phyloP scores from a whole-genome alignment of 345 rosid genomes.

The Eutrema japonicum region DNA sequence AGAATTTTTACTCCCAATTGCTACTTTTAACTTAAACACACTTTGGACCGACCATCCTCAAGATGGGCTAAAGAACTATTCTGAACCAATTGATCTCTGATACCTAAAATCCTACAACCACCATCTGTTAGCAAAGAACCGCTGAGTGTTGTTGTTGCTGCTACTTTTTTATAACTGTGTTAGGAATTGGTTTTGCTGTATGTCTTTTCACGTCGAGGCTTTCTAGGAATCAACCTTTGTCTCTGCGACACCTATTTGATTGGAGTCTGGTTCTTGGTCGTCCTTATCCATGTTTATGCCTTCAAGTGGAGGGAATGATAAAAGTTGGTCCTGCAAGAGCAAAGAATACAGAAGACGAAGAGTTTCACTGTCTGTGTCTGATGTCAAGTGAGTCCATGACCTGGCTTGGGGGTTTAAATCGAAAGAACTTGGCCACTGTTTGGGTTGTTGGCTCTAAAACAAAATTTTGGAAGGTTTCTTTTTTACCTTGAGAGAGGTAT shows the following conservation, averaged over 20 bases:
- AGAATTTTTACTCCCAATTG: background rate
- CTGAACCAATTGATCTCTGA: constrained; percentile 34
- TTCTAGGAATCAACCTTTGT: constrained; percentile 45
- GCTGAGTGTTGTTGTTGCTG: constrained; percentile 17
- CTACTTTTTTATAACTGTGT: constrained; percentile 37
- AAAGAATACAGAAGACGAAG: background rate
- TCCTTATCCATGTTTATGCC: constrained; percentile 54
- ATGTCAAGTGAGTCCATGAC: no score
- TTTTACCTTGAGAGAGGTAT: constrained; percentile 76
- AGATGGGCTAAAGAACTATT: constrained; percentile 22
- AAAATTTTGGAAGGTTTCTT: background rate
- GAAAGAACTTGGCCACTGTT: background rate
- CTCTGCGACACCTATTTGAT: constrained; percentile 47
- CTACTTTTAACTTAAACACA: constrained; percentile 26
- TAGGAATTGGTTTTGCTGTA: constrained; percentile 36
- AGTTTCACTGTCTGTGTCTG: no score
- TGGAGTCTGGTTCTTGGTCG: constrained; percentile 49
- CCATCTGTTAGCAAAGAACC: constrained; percentile 37
- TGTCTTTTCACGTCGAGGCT: constrained; percentile 32
- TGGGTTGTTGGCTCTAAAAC: background rate
- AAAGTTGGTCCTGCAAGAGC: constrained; percentile 73
- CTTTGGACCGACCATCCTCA: background rate
- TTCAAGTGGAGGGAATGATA: constrained; percentile 60
- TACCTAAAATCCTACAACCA: constrained; percentile 37
- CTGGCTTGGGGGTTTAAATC: no score